A percentile compares a stretch with the other conserved stretches of the same genome.
These are phyloP conservation scores for Cladosporium sp. DNA, from an alignment of 2,329 filamentous ascomycete species.

Conservation along the genomic window DNA sequence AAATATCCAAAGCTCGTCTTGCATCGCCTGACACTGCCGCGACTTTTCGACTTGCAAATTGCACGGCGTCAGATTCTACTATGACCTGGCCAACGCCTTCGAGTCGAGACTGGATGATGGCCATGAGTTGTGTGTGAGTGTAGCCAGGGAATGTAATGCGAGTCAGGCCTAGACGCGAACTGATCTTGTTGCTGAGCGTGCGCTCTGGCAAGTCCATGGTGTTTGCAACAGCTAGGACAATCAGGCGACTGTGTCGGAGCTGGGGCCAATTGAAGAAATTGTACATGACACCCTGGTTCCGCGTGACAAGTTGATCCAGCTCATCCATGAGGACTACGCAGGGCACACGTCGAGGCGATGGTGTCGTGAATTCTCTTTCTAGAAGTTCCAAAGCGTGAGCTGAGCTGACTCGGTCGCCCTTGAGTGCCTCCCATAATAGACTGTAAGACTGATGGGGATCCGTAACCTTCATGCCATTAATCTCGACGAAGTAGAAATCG, in stretches of 20 bases:
- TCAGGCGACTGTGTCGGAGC: conserved; percentile 83
- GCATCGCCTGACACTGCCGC: conserved; percentile 95
- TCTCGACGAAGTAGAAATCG: conserved; percentile 98
- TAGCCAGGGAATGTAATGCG: conserved; percentile 97
- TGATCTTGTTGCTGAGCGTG: conserved; percentile 97
- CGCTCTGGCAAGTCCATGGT: conserved; percentile 98
- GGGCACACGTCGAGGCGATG: conserved; percentile 84
- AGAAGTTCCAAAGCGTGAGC: conserved; percentile 87
- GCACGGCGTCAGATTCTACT: conserved; percentile 88
- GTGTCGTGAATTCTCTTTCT: conserved; percentile 88
- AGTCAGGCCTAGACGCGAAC: conserved; percentile 77
- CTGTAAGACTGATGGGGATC: conserved; percentile 97
- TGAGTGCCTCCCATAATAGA: conserved; percentile 91
- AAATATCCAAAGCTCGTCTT: conserved; percentile 89
- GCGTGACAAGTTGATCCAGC: conserved; percentile 93
- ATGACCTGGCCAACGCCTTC: conserved; percentile 80
- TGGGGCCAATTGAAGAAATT: conserved; percentile 99
- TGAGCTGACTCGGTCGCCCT: conserved; percentile 88
- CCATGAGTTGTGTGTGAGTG: conserved; percentile 95
- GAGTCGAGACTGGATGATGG: conserved; percentile 92
- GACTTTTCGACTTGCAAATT: conserved; percentile 95
- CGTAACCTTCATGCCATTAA: conserved; percentile 99
- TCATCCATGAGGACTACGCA: conserved; percentile 99
- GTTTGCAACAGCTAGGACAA: conserved; percentile 95
- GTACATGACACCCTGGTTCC: conserved; percentile 99